Evolutionary conservation across 306 rosid genomes (phyloP), one percentile per base, ranked within the genome.

Genomic region (Glycyrrhiza uralensis): DNA sequence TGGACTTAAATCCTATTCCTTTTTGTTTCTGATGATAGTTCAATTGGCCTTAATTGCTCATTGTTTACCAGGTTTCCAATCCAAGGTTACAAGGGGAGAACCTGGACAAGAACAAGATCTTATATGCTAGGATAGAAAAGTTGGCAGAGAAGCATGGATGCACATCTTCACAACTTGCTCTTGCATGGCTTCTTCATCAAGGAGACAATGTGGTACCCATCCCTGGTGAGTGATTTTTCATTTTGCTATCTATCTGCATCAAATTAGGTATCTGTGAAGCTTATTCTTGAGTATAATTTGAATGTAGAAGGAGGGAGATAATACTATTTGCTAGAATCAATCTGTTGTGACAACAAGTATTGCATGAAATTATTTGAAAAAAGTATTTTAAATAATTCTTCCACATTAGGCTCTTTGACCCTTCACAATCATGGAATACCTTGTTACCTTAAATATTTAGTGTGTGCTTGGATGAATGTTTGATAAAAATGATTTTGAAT

Each of bases 31-130:
- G 36, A 52, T 72, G 51, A 52, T n/a, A 38, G 15, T 45, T 49
- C 2, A 8, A 4, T 32, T 58, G 14, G 50, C 1, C 38, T n/a
- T 23, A 7, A 7, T 19, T 20, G 24, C 68, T 55, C 45, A 24
- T 30, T 56, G n/a, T 28, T 69, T 55, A 30, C 51, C 71, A 90
- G 96, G 55, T 58, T 19, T 5, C 23, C 1, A 66, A 73, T 56
- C 96, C 96, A 69, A 84, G 92, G 74, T 66, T 87, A 9, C 74
- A 7, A 66, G 92, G 83, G 28, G 87, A 85, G 52, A 88, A 88
- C 69, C 66, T 88, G 11, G 89, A 88, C 57, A 80, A 81, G 52
- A 88, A 86, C 87, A 88, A 82, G 76, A 52, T 44, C 74, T 30
- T 90, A 3, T 90, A 84, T 70, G 51, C 38, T 24, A 32, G 71